Base-by-base conservation (phyloP, 495 filamentous ascomycete species). In the Platismatia glauca region DNA sequence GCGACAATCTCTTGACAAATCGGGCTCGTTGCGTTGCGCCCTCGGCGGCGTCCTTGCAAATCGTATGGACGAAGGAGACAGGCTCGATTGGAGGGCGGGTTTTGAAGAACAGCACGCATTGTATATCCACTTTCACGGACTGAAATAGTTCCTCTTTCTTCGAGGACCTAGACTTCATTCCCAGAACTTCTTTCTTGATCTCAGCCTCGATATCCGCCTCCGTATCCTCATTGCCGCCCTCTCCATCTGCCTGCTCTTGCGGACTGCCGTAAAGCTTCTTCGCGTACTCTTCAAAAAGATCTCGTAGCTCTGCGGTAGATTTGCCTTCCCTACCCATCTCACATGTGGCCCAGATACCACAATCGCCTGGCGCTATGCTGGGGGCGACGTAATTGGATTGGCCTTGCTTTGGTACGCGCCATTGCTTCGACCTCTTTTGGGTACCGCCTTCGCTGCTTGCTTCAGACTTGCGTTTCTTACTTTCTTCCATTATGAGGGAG, bases 301-400 rank as follows among this genome's bases (percentile, higher is more conserved):
- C 79, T 33, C 79, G 74, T 50, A 90, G 72, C 70, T 98, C 94
- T 41, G 76, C 78, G 3, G 88, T 80, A 24, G 89, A 90, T 75
- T 86, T 91, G 27, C 75, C 76, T 76, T 98, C 93, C 73, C 82
- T 87, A 58, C 84, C 84, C 72, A 86, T 85, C 38, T 91, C 86
- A 70, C 91, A 97, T 2, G 95, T 96, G 33, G 87, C 83, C 82
- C 93, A 97, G 35, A 97, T 88, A 15, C 94, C 94, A 52, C 80
- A 77, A 71, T 94, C 90, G 20, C 94, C 94, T 31, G 84, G 77
- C 65, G 89, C 84, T 62, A 91, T 82, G 44, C 55, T 67, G 29
- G 68, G 64, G 27, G 62, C 48, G 27, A 35, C 35, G 41, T 39
- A 31, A 27, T 59, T 37, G 22, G 52, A 24, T 27, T 61, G 56